Conservation (phyloP, 192 early-diverging fungal genomes). For the Pilobolus umbonatus region DNA sequence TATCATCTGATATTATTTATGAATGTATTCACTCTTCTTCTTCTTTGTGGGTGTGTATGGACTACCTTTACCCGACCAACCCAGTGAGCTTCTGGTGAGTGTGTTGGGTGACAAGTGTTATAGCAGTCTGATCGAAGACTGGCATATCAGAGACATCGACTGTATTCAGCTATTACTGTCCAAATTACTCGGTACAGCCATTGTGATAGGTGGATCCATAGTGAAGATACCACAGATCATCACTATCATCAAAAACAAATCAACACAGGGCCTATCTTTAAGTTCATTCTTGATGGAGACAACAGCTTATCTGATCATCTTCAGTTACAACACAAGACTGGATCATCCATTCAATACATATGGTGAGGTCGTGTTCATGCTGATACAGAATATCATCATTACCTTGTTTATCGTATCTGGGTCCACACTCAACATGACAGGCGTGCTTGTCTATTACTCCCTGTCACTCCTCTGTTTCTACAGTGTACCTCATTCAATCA, state of each 20-base stretch:
- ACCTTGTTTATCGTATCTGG: constrained; percentile 61
- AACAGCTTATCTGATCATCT: constrained; percentile 65
- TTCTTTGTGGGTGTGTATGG: too few relatives aligned
- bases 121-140: constrained; percentile 61
- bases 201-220: constrained; percentile 82
- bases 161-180: constrained; percentile 85
- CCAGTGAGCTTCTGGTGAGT: constrained; percentile 57
- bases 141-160: constrained; percentile 55
- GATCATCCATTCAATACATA: constrained; percentile 87
- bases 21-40: too few relatives aligned
- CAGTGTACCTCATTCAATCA: constrained; percentile 1
- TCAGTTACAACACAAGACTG: constrained; percentile 83
- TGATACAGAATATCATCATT: constrained; percentile 79
- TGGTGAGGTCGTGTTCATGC: constrained; percentile 82
- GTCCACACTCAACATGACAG: constrained; percentile 34
- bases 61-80: constrained; percentile 53
- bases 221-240: constrained; percentile 96
- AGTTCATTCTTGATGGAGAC: constrained; percentile 82
- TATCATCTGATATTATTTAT: too few relatives aligned
- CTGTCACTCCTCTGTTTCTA: constrained; percentile 22
- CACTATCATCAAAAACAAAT: constrained; percentile 71
- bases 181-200: constrained; percentile 89
- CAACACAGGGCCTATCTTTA: constrained; percentile 77
- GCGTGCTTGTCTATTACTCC: constrained; percentile 34
- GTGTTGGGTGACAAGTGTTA: constrained; percentile 83